Evolutionary conservation across 768 basidiomycete species (phyloP).

Genomic region (Cantharellus anzutake): DNA sequence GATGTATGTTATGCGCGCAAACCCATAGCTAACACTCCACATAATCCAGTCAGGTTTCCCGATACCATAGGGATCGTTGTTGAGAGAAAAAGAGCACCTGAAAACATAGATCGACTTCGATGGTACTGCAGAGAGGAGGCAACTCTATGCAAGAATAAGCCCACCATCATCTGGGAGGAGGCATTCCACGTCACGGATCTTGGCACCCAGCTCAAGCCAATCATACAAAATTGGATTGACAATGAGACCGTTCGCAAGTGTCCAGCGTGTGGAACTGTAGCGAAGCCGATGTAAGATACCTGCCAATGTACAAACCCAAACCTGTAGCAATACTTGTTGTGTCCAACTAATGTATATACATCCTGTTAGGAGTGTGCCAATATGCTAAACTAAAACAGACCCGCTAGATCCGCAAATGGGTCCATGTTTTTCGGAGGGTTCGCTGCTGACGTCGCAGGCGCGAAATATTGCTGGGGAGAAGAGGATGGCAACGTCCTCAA

Average conservation of each 20-base stretch:
- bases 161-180: conserved; percentile 69
- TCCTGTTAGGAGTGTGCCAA: background rate
- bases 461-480: conserved; percentile 9
- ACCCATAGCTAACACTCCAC: conserved; percentile 70
- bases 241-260: conserved; percentile 49
- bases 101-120: conserved; percentile 67
- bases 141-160: conserved; percentile 27
- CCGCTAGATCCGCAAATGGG: conserved; percentile 69
- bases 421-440: conserved; percentile 28
- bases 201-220: conserved; percentile 82
- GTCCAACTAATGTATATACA: too few relatives aligned
- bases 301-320: too few relatives aligned
- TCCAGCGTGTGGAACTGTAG: conserved; percentile 36
- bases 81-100: conserved; percentile 65
- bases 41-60: conserved; percentile 82
- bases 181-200: conserved; percentile 77
- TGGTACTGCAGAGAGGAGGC: conserved; percentile 68
- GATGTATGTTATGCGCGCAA: background rate
- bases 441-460: conserved; percentile 5
- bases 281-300: background rate
- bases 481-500: conserved; percentile 12
- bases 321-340: too few relatives aligned
- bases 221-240: conserved; percentile 71
- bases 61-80: conserved; percentile 85
- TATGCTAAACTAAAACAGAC: conserved; percentile 33